phyloP scores from a whole-genome alignment of 148 eudicot genomes.

The Simmondsia chinensis region DNA sequence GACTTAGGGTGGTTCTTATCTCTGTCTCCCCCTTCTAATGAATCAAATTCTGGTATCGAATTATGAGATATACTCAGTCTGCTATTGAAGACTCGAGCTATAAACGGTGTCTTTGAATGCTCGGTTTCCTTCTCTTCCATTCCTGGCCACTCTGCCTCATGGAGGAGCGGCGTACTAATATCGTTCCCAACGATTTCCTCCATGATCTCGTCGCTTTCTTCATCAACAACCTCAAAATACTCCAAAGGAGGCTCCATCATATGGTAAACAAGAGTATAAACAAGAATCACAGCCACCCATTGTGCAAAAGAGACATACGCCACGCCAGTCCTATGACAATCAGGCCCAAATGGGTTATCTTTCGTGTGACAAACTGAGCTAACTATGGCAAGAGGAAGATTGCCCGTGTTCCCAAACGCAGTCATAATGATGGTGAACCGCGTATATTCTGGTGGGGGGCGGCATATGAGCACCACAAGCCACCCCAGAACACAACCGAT shows the following conservation, averaged over 20 bases:
- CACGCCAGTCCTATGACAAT: constrained; percentile 33
- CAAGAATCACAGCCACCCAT: constrained; percentile 62
- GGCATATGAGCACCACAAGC: constrained; percentile 52
- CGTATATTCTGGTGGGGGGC: constrained; percentile 59
- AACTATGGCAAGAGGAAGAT: constrained; percentile 53
- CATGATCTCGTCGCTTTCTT: constrained; percentile 27
- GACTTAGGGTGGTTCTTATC: constrained; percentile 30
- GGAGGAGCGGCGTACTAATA: constrained; percentile 62
- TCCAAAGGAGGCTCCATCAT: constrained; percentile 82
- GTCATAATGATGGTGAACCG: constrained; percentile 74
- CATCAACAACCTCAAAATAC: constrained; percentile 39
- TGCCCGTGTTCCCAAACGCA: constrained; percentile 67
- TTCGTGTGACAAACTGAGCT: constrained; percentile 44
- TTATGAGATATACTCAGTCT: constrained; percentile 26
- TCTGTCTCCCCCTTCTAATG: constrained; percentile 29
- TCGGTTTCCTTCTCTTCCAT: constrained; percentile 70
- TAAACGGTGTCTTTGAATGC: constrained; percentile 61
- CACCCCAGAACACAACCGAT: constrained; percentile 59
- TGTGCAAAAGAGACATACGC: constrained; percentile 69
- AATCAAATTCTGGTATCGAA: constrained; percentile 33
- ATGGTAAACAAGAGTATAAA: constrained; percentile 67
- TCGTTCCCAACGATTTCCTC: constrained; percentile 26
- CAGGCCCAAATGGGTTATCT: constrained; percentile 44
- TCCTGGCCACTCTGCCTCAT: constrained; percentile 98
- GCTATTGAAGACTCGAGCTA: constrained; percentile 57